Percentiles rank a stretch among this genome's conserved stretches.
Conservation (phyloP, 2,329 filamentous ascomycete species). For the Talaromyces islandicus region DNA sequence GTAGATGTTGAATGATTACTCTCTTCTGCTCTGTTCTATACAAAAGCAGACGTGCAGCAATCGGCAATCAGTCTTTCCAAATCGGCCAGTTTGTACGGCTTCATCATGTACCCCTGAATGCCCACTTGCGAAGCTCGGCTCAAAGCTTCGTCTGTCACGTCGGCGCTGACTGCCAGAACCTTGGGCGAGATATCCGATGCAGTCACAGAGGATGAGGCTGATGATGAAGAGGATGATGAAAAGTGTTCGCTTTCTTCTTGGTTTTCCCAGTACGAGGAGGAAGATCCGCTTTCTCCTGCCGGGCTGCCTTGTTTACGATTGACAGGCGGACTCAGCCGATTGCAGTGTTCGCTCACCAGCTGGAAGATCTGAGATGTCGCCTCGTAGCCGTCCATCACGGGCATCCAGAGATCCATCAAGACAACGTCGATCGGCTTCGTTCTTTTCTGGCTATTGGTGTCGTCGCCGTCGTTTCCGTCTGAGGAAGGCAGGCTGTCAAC, state of each 20-base stretch:
- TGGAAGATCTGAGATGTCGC: conserved; percentile 58
- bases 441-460: conserved; percentile 17
- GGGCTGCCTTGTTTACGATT: conserved; percentile 6
- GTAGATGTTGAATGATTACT: not conserved
- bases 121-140: conserved; percentile 55
- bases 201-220: conserved; percentile 1
- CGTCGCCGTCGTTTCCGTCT: conserved; percentile 13
- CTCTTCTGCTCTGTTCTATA: not conserved
- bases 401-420: conserved; percentile 74
- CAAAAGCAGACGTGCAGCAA: conserved; percentile 27
- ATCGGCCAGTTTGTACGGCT: conserved; percentile 60
- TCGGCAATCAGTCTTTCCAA: conserved; percentile 54
- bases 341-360: conserved; percentile 39
- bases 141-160: conserved; percentile 60
- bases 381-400: conserved; percentile 66
- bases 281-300: not conserved
- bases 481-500: conserved; percentile 13
- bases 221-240: conserved; percentile 6
- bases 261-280: not conserved
- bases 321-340: conserved; percentile 16
- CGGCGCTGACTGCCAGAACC: conserved; percentile 60
- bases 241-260: conserved; percentile 3
- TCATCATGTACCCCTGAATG: conserved; percentile 64
- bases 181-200: conserved; percentile 38
- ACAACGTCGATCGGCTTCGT: conserved; percentile 54